Evolutionary conservation across 192 early-diverging fungal genomes (phyloP), one percentile per base, ranked within the genome.

Genomic region (Obelidium mucronatum): DNA sequence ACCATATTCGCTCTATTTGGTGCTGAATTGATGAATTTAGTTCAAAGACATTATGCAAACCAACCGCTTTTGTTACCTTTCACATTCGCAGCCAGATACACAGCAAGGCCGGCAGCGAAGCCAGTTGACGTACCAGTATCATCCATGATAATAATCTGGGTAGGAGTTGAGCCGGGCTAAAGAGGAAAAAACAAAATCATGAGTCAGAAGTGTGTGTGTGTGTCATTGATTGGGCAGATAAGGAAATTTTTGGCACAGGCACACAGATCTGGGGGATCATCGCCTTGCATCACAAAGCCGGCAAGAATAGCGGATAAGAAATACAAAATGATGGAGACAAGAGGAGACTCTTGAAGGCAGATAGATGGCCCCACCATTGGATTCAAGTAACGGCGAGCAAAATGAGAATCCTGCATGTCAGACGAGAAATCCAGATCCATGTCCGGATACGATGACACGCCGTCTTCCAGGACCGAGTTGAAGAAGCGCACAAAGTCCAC

Each of bases 81-180:
- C 22, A 36, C 48, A 33, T 31, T 44, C 19, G 11, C 22, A 34
- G 40, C 67, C 22, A 69, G 33, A 28, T 69, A 52, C 1, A 24
- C 17, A 28, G 73, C 35, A 5, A 75, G n/a, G 13, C 59, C 44
- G 11, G 73, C 73, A 4, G 73, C 73, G 34, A 75, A 75, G 15
- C 73, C 73, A 1, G 24, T 52, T 3, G 56, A 5, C 13, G 15
- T 2, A 17, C 73, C 73, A 40, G 31, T 24, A 26, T 75, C 73
- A 33, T 75, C 73, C 34, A 63, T 37, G 26, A 75, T 53, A 19
- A 75, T 42, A 22, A 75, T n/a, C 44, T 52, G 67, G 52, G 48
- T 69, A 31, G 67, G 67, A 34, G 67, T 30, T n/a, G 42, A 52
- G 3, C 67, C 67, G 22, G 42, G 48, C 67, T 69, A 44, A 34